Percentiles rank a stretch among this genome's conserved stretches.
Conservation (phyloP, 2,329 filamentous ascomycete genomes). For the Macrophomina pseudophaseolina region DNA sequence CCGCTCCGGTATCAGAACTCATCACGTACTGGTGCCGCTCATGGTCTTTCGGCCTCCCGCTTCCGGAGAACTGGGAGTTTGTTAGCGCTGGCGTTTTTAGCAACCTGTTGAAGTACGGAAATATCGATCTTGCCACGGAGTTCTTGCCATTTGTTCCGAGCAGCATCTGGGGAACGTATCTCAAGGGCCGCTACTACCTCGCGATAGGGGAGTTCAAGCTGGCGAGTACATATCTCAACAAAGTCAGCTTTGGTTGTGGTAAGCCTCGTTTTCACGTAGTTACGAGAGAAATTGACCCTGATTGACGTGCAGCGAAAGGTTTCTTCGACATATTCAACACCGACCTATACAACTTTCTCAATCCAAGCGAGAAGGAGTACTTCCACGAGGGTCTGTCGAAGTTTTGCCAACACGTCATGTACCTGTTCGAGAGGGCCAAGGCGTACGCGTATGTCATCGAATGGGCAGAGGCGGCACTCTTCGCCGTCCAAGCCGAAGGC, state of each 20-base stretch:
- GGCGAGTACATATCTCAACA: conserved; percentile 78
- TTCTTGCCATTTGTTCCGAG: conserved; percentile 69
- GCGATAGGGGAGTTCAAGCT: conserved; percentile 73
- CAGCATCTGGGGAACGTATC: conserved; percentile 70
- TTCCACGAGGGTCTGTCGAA: conserved; percentile 76
- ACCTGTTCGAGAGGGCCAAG: conserved; percentile 78
- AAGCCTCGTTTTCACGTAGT: conserved; percentile 48
- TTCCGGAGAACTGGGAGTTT: conserved; percentile 37
- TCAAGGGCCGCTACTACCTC: conserved; percentile 81
- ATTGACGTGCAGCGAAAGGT: conserved; percentile 38
- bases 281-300: conserved; percentile 26
- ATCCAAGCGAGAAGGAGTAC: conserved; percentile 71
- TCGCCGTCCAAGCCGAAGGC: conserved; percentile 46
- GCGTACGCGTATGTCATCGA: conserved; percentile 82
- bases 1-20: conserved; percentile 36
- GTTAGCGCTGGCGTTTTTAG: conserved; percentile 49
- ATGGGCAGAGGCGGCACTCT: conserved; percentile 67
- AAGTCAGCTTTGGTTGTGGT: conserved; percentile 83
- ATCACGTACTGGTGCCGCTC: conserved; percentile 54
- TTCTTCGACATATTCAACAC: conserved; percentile 43
- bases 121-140: conserved; percentile 60
- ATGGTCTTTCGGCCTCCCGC: conserved; percentile 45
- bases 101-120: conserved; percentile 49
- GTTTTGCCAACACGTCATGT: conserved; percentile 86
- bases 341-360: conserved; percentile 67